phyloP scores from a whole-genome alignment of 805 yeast genomes.

The Spathaspora hagerdaliae region DNA sequence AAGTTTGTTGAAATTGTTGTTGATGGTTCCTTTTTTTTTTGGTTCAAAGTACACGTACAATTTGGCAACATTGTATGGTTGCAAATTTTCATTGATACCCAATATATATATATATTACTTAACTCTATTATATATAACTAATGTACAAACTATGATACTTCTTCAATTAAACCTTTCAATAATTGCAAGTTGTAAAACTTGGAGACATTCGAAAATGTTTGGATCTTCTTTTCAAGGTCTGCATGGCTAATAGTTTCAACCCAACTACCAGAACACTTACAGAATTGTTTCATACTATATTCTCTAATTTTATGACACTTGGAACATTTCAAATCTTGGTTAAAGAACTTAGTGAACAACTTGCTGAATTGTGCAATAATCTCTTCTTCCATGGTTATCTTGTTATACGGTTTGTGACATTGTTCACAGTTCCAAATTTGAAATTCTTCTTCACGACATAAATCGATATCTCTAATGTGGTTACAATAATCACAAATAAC shows the following conservation, averaged over 20 bases:
- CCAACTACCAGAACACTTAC: conserved; percentile 91
- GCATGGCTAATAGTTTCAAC: conserved; percentile 46
- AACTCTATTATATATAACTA: too few relatives aligned
- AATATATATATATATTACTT: too few relatives aligned
- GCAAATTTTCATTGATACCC: too few relatives aligned
- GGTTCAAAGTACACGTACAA: neutral
- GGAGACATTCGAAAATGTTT: conserved; percentile 57
- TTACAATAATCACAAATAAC: conserved; percentile 80
- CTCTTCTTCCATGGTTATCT: conserved; percentile 72
- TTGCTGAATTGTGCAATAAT: conserved; percentile 62
- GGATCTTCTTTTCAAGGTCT: conserved; percentile 42
- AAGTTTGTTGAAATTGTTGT: neutral
- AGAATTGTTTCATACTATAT: conserved; percentile 66
- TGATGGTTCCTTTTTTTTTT: neutral
- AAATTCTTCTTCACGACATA: conserved; percentile 63
- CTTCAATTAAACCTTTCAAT: conserved; percentile 37
- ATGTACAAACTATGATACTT: neutral
- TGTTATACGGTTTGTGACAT: conserved; percentile 63
- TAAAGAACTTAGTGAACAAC: conserved; percentile 54
- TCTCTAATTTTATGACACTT: conserved; percentile 70
- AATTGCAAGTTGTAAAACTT: conserved; percentile 56
- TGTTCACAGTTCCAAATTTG: conserved; percentile 59
- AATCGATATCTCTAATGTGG: conserved; percentile 68
- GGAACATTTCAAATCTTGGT: conserved; percentile 78
- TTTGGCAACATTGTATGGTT: too few relatives aligned